These are phyloP conservation scores for Rhizophagus clarus DNA, from an alignment of 192 early-diverging fungal species.

Conservation along the genomic window DNA sequence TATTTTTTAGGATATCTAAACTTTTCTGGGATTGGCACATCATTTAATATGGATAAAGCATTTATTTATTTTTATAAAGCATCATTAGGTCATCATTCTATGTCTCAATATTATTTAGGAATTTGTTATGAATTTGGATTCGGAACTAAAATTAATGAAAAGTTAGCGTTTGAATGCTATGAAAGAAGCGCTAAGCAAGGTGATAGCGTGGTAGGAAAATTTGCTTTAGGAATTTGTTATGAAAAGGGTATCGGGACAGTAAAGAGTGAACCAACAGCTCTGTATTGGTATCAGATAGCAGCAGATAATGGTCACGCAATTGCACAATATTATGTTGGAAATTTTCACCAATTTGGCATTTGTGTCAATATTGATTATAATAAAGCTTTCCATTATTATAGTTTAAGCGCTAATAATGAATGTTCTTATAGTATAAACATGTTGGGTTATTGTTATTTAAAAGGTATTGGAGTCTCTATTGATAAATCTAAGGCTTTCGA, in stretches of 20 bases:
- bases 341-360: conserved; percentile 78
- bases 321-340: conserved; percentile 66
- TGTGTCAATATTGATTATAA: conserved; percentile 66
- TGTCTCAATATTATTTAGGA: background rate
- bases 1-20: background rate
- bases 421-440: conserved; percentile 56
- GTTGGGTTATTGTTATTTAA: conserved; percentile 60
- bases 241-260: background rate
- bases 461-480: conserved; percentile 56
- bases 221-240: background rate
- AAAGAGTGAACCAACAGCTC: background rate
- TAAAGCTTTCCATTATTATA: conserved; percentile 65
- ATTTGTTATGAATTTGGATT: background rate
- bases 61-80: background rate
- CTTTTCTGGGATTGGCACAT: background rate
- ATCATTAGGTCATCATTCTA: background rate
- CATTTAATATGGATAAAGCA: background rate
- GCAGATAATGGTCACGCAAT: background rate
- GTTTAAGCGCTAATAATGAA: conserved; percentile 52
- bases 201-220: background rate
- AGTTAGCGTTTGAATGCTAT: background rate
- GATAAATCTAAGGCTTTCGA: conserved; percentile 48
- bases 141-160: background rate
- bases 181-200: background rate
- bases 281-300: background rate